Evolutionary conservation across 257 asterid species (phyloP).

Genomic region (Datura wrightii): DNA sequence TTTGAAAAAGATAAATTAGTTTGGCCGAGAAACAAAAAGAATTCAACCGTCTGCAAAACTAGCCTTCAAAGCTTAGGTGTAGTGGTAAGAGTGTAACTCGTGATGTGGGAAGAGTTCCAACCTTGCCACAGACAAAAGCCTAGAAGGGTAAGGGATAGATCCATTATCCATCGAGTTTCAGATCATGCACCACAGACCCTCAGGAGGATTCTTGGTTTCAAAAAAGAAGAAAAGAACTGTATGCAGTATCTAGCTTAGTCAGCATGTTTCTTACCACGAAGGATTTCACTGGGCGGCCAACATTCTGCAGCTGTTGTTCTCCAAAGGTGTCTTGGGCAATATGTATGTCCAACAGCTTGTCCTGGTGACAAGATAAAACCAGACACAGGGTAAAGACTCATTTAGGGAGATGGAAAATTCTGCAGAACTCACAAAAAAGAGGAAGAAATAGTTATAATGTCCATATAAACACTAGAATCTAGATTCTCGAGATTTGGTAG

Average conservation of each 20-base stretch:
- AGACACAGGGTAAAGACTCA: constrained; percentile 8
- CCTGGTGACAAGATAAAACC: constrained; percentile 50
- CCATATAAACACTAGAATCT: not conserved
- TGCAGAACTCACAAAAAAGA: not conserved
- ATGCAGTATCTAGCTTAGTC: not conserved
- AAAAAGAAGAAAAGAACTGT: not conserved
- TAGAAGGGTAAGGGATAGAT: not conserved
- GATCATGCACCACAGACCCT: not conserved
- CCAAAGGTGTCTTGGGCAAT: constrained; percentile 67
- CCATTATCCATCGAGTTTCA: not conserved
- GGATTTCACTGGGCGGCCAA: constrained; percentile 79
- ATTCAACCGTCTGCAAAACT: not conserved
- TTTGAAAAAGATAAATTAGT: constrained; percentile 28
- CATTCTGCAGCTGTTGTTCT: constrained; percentile 57
- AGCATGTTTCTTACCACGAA: constrained; percentile 61
- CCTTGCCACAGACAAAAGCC: not conserved
- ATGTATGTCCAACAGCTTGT: constrained; percentile 78
- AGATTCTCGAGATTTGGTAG: not conserved
- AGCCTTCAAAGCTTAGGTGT: no score
- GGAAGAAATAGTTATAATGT: not conserved
- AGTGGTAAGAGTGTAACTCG: not conserved
- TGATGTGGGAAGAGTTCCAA: not conserved
- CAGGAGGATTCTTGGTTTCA: not conserved
- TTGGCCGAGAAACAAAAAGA: not conserved
- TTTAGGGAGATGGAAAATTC: not conserved